These are phyloP conservation scores for Eruca vesicaria DNA, from an alignment of 441 rosid genomes.

Conservation along the genomic window DNA sequence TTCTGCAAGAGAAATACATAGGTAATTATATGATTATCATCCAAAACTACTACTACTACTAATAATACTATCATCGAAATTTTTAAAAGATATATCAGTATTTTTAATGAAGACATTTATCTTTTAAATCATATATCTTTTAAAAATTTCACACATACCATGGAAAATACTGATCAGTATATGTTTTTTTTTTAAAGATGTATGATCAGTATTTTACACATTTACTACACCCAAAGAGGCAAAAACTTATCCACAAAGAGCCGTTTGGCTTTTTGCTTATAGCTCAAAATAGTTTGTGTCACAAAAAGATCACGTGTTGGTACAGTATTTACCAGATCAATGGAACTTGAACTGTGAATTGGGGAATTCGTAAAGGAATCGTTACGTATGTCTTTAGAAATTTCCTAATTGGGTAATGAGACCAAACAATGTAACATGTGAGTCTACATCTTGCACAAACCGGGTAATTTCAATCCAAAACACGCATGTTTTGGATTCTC, in stretches of 20 bases:
- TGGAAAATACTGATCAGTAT: too few species aligned
- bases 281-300: background rate
- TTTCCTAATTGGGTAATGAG: slow-evolving; percentile 20
- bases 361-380: background rate
- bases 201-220: too few species aligned
- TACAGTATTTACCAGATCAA: slow-evolving; percentile 15
- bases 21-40: background rate
- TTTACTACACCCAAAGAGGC: slow-evolving; percentile 3
- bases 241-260: slow-evolving; percentile 26
- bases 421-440: slow-evolving; percentile 1
- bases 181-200: too few species aligned
- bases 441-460: background rate
- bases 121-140: too few species aligned
- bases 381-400: slow-evolving; percentile 18
- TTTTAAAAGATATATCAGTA: background rate
- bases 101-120: too few species aligned
- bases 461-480: background rate
- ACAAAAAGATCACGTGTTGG: slow-evolving; percentile 7
- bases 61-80: background rate
- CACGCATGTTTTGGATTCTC: slow-evolving; percentile 3
- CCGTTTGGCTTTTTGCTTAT: slow-evolving; percentile 17
- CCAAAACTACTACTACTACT: background rate
- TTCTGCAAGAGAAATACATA: background rate
- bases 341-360: background rate
- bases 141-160: too few species aligned